A percentile compares a stretch with the other conserved stretches of the same genome.
phyloP scores from a whole-genome alignment of 2,329 filamentous ascomycete genomes.

The Ophiostoma pallidulum region DNA sequence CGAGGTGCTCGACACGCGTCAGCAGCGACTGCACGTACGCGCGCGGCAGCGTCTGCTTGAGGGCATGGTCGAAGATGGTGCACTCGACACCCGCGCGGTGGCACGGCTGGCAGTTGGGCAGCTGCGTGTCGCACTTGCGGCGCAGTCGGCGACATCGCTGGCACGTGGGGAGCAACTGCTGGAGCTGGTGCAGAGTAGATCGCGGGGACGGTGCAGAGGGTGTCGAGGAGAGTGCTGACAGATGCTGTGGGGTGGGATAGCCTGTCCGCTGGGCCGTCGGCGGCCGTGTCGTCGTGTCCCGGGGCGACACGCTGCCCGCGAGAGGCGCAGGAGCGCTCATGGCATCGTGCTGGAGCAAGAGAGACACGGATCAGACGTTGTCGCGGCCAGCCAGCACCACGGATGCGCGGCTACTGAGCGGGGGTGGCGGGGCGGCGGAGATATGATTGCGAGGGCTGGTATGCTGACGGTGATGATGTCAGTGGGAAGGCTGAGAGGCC shows the following conservation, averaged over 20 bases:
- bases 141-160: constrained; percentile 15
- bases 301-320: neutral
- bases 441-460: too few species aligned
- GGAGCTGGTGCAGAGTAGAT: constrained; percentile 6
- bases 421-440: too few species aligned
- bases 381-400: too few species aligned
- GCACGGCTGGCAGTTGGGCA: constrained; percentile 14
- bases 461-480: too few species aligned
- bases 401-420: too few species aligned
- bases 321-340: neutral
- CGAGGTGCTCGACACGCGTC: constrained; percentile 12
- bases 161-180: constrained; percentile 15
- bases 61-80: constrained; percentile 14
- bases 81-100: constrained; percentile 12
- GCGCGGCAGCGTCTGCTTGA: constrained; percentile 15
- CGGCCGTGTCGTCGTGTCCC: neutral
- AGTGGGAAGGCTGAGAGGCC: too few species aligned
- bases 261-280: neutral
- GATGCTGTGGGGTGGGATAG: neutral
- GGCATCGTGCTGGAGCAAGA: neutral
- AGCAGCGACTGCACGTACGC: constrained; percentile 15
- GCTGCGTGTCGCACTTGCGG: constrained; percentile 16
- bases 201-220: too few species aligned
- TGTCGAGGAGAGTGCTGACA: too few species aligned
- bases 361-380: too few species aligned